A percentile compares a stretch with the other conserved stretches of the same genome.
Evolutionary conservation across 1,284 basidiomycete species (phyloP).

Genomic region (Moesziomyces sp.): DNA sequence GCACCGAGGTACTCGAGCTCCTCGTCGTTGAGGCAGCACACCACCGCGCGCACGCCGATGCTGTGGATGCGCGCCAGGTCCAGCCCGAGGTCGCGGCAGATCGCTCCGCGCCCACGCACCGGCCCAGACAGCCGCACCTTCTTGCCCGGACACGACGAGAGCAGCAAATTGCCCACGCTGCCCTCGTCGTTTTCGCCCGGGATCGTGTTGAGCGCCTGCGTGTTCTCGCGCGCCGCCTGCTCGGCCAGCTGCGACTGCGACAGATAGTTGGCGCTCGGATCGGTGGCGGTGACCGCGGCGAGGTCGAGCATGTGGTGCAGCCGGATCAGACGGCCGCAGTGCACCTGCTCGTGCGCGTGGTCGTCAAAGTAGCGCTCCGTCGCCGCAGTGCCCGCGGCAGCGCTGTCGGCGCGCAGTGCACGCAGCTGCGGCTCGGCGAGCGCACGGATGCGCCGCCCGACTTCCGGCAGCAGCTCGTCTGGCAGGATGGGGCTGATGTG

Average conservation of each 20-base stretch:
- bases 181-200: conserved; percentile 12
- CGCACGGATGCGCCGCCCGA: conserved; percentile 40
- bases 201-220: neutral
- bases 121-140: conserved; percentile 88
- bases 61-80: conserved; percentile 83
- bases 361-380: conserved; percentile 23
- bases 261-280: conserved; percentile 24
- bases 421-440: conserved; percentile 27
- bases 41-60: conserved; percentile 81
- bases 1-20: conserved; percentile 86
- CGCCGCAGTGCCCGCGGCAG: conserved; percentile 2
- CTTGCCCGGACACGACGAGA: conserved; percentile 96
- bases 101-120: conserved; percentile 80
- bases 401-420: conserved; percentile 4
- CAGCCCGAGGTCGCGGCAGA: conserved; percentile 82
- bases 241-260: conserved; percentile 33
- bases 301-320: conserved; percentile 50
- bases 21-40: conserved; percentile 88
- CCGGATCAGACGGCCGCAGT: conserved; percentile 54
- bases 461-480: conserved; percentile 32
- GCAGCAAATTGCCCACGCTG: conserved; percentile 83
- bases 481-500: conserved; percentile 59
- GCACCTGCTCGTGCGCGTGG: conserved; percentile 40
- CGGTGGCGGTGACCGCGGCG: conserved; percentile 25
- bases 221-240: conserved; percentile 24